Evolutionary conservation across 345 rosid genomes (phyloP).

Genomic region (Corchorus capsularis): DNA sequence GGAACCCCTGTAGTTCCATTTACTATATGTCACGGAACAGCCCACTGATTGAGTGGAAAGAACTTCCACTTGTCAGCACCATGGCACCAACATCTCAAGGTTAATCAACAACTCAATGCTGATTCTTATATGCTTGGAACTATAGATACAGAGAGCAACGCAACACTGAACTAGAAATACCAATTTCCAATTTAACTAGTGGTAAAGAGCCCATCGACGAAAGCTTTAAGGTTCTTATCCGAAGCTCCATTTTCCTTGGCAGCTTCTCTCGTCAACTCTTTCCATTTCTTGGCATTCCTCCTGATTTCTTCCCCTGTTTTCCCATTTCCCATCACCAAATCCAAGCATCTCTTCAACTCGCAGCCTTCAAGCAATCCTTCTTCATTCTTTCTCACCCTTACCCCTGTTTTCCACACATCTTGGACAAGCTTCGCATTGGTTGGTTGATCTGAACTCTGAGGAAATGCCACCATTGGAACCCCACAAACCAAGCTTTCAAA

Average conservation of each 20-base stretch:
- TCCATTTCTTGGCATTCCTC: background rate
- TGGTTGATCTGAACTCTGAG: background rate
- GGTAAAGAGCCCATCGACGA: background rate
- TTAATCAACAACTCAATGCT: too few relatives aligned
- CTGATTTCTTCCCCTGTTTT: background rate
- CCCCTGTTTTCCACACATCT: background rate
- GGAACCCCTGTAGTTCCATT: conserved; percentile 68
- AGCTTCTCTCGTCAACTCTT: background rate
- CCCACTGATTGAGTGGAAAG: conserved; percentile 53
- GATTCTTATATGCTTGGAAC: too few relatives aligned
- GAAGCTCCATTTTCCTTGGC: background rate
- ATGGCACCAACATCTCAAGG: conserved; percentile 47
- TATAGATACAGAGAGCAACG: too few relatives aligned
- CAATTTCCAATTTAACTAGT: too few relatives aligned
- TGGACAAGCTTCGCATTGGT: background rate
- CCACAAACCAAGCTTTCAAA: conserved; percentile 52
- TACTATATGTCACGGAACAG: conserved; percentile 67
- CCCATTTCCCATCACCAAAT: background rate
- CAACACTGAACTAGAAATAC: too few relatives aligned
- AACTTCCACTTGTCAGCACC: conserved; percentile 70
- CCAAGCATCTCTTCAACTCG: background rate
- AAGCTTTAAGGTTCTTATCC: background rate
- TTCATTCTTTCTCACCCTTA: background rate
- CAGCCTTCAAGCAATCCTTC: background rate
- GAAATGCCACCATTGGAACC: conserved; percentile 42